Base-by-base conservation (phyloP, 345 rosid genomes). In the Boechera retrofracta region DNA sequence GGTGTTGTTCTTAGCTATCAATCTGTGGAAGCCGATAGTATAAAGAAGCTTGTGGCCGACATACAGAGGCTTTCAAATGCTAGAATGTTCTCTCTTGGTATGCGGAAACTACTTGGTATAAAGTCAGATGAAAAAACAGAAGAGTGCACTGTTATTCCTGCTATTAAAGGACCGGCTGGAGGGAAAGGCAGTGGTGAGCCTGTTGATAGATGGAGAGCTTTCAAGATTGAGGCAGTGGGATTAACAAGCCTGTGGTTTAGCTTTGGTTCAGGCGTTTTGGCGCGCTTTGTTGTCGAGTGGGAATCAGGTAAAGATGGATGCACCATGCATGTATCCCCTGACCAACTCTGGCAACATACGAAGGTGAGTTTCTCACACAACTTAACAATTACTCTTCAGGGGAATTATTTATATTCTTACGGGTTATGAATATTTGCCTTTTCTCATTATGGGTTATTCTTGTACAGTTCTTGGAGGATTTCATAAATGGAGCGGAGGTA, bases 261-360 rank as follows among this genome's bases (percentile, higher is more conserved):
- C 83, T 96, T 96, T 81, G 97, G 98, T 54, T 84, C 98, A 39
- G 91, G 90, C 29, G 84, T 87, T 64, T 87, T 93, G 29, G 99
- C 97, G 31, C 96, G 98, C 54, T 93, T 96, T 84, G 97, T 93
- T 82, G 98, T 96, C 58, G 98, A 96, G 80, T 96, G 99, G 99
- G 98, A 93, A 82, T 84, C 96, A 10, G 93, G 91, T 78, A 96
- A 87, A 83, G 95, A 96, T 76, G 98, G 96, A 76, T 96, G 99
- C 84, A 96, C 99, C 44, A 91, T 93, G 98, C 99, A 91, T 81
- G 99, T 96, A 82, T 91, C 98, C 72, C 99, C 99, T 8, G 98
- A 96, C 68, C 98, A 93, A 82, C 94, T 86, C 71, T 96, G 99
- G 99, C 99, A 98, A 24, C 99, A 96, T 77, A 96, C 99, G 4